Percentiles rank a stretch among this genome's conserved stretches.
These are phyloP conservation scores for Pseudopithomyces chartarum DNA, from an alignment of 2,329 filamentous ascomycete species.

Conservation along the genomic window DNA sequence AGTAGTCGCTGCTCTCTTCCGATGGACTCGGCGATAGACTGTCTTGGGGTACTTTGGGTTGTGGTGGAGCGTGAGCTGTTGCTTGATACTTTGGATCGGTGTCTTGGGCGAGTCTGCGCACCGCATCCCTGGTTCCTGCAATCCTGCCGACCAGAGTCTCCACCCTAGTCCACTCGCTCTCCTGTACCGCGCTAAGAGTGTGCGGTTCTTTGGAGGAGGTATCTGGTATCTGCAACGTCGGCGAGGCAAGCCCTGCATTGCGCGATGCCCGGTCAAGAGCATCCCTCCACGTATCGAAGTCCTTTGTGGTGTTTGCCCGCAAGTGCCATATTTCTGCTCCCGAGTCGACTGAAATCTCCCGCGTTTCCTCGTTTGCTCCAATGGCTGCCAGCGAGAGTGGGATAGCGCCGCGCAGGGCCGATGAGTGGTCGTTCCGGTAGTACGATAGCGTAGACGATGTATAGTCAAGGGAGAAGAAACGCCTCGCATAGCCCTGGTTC, in stretches of 20 bases:
- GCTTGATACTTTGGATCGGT: constrained; percentile 68
- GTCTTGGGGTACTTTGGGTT: constrained; percentile 34
- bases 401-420: constrained; percentile 87
- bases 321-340: constrained; percentile 98
- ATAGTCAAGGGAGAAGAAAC: constrained; percentile 96
- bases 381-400: constrained; percentile 90
- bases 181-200: constrained; percentile 59
- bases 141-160: constrained; percentile 85
- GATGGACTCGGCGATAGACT: constrained; percentile 46
- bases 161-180: constrained; percentile 84
- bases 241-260: constrained; percentile 39
- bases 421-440: constrained; percentile 92
- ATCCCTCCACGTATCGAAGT: constrained; percentile 85
- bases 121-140: constrained; percentile 84
- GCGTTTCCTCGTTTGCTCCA: constrained; percentile 82
- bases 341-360: constrained; percentile 95
- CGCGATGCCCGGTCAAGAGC: constrained; percentile 84
- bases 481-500: constrained; percentile 88
- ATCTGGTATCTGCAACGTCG: constrained; percentile 35
- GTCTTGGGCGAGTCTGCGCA: constrained; percentile 84
- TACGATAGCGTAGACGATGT: constrained; percentile 94
- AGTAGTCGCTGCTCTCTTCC: constrained; percentile 62
- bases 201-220: constrained; percentile 24
- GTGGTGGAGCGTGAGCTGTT: constrained; percentile 43
- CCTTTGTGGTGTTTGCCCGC: constrained; percentile 77